Evolutionary conservation across 306 rosid species (phyloP), one percentile per base, ranked within the genome.

Genomic region (Astragalus membranaceus): DNA sequence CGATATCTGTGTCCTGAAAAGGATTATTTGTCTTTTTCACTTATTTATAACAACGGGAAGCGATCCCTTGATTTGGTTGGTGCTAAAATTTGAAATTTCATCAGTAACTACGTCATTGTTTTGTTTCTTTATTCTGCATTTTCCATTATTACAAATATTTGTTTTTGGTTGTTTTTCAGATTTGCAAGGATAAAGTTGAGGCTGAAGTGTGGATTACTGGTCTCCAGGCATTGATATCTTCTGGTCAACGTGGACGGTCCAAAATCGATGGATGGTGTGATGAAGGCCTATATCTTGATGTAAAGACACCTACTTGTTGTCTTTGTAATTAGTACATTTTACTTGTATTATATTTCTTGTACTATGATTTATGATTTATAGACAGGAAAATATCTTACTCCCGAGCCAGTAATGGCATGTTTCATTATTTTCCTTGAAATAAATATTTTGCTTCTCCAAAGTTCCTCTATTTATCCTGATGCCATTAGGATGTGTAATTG

Each of bases 261-360:
- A 93, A 93, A 77, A 94, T 94, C 70, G 98, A 94, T 80, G 98
- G 97, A 79, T 87, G 97, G 97, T 84, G 85, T 88, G 98, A 93
- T 74, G 98, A 92, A 68, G 94, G 92, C 89, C 83, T 94, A 62
- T 81, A 83, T 78, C 83, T 84, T 74, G 96, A 94, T 81, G 98
- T 94, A 90, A 89, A 76, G 73, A 17, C 51, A 50, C 73, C 75
- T 78, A 8, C 81, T 51, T 82, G 39, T 49, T 70, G 70, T 55
- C 58, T 75, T 60, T 50, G 39, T 72, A 30, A 6, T 56, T 74
- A 61, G 30, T 74, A 67, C 52, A 42, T 78, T 75, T 51, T n/a
- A 43, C 69, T 48, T 62, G 72, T 30, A 12, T 32, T 47, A n/a
- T 36, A 51, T 60, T 60, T 73, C 70, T 44, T 54, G 67, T 33